phyloP scores from a whole-genome alignment of 352 stramenopile species.

The Phytophthora aleatoria region DNA sequence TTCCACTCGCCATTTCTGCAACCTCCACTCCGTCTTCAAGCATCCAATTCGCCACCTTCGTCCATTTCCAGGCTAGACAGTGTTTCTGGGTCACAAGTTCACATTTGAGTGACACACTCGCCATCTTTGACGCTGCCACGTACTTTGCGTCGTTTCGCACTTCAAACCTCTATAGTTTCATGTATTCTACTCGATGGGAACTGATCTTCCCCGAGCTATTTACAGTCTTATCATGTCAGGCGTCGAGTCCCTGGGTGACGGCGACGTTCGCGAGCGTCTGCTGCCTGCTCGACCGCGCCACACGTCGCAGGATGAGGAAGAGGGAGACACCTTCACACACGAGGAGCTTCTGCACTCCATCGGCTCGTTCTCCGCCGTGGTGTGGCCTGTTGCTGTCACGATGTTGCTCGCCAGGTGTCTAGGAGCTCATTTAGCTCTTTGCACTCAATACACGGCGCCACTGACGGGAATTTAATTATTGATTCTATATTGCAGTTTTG shows the following conservation, averaged over 20 bases:
- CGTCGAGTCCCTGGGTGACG: slow-evolving; percentile 22
- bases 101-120: slow-evolving; percentile 18
- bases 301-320: slow-evolving; percentile 23
- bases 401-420: slow-evolving; percentile 82
- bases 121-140: slow-evolving; percentile 6
- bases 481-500: slow-evolving; percentile 48
- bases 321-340: slow-evolving; percentile 63
- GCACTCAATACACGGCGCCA: not conserved
- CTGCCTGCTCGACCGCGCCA: slow-evolving; percentile 28
- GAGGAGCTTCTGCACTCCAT: slow-evolving; percentile 87
- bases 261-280: slow-evolving; percentile 54
- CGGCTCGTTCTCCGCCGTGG: slow-evolving; percentile 83
- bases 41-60: slow-evolving; percentile 12
- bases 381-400: slow-evolving; percentile 78
- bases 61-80: slow-evolving; percentile 24
- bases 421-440: not conserved
- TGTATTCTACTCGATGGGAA: slow-evolving; percentile 21
- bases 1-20: slow-evolving; percentile 14
- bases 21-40: slow-evolving; percentile 12
- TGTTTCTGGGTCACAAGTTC: slow-evolving; percentile 24
- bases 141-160: slow-evolving; percentile 22
- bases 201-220: slow-evolving; percentile 23
- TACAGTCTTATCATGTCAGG: slow-evolving; percentile 23
- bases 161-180: slow-evolving; percentile 13
- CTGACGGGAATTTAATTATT: slow-evolving; percentile 11